Conservation (phyloP, 495 filamentous ascomycete genomes). For the Trichocladium antarcticum region DNA sequence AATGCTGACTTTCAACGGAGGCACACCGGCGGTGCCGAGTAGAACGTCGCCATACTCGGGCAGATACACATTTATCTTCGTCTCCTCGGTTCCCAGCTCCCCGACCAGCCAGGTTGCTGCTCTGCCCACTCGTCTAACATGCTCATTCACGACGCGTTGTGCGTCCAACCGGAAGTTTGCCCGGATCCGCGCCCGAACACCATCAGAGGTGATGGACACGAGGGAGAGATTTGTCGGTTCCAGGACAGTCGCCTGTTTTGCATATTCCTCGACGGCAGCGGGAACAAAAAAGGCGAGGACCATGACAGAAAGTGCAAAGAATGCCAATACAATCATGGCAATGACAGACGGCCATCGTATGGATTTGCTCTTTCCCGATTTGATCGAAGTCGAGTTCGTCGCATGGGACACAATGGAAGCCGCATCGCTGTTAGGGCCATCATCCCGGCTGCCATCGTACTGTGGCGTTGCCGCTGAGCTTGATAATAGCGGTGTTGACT, state of each 20-base stretch:
- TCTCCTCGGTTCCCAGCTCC: slow-evolving; percentile 56
- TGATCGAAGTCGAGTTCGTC: slow-evolving; percentile 12
- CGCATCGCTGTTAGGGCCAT: slow-evolving; percentile 20
- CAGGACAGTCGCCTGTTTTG: slow-evolving; percentile 67
- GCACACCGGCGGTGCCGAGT: slow-evolving; percentile 64
- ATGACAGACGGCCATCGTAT: slow-evolving; percentile 38
- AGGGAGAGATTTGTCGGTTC: slow-evolving; percentile 72
- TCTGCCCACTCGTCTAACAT: slow-evolving; percentile 61
- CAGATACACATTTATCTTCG: slow-evolving; percentile 64
- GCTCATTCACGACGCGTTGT: slow-evolving; percentile 52
- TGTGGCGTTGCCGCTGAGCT: slow-evolving; percentile 29
- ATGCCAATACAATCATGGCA: slow-evolving; percentile 33
- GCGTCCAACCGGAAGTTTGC: slow-evolving; percentile 74
- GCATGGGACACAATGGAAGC: slow-evolving; percentile 23
- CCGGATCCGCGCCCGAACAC: slow-evolving; percentile 65
- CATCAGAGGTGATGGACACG: slow-evolving; percentile 65
- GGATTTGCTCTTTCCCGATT: slow-evolving; percentile 18
- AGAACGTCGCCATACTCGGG: slow-evolving; percentile 73
- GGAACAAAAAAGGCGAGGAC: slow-evolving; percentile 68
- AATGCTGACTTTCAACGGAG: slow-evolving; percentile 60
- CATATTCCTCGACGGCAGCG: slow-evolving; percentile 70
- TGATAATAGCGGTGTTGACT: slow-evolving; percentile 47
- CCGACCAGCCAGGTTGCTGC: slow-evolving; percentile 72
- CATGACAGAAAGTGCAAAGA: slow-evolving; percentile 35
- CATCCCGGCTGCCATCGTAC: slow-evolving; percentile 38